A percentile compares a stretch with the other conserved stretches of the same genome.
phyloP scores from a whole-genome alignment of 306 rosid species.

The Lupinus albus region DNA sequence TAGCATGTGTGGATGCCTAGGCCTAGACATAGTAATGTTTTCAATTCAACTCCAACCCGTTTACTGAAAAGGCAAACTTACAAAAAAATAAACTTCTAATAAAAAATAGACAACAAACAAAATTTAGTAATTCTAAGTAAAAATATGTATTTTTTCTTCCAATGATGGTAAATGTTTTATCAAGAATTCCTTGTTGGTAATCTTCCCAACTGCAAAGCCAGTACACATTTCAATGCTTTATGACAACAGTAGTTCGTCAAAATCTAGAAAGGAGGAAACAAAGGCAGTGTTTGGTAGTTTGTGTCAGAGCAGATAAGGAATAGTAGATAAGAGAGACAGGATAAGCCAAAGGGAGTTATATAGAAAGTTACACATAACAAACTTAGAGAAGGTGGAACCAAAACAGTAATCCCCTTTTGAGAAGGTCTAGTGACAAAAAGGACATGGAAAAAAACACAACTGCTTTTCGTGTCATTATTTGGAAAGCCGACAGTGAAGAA shows the following conservation, averaged over 20 bases:
- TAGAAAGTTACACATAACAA: slow-evolving; percentile 10
- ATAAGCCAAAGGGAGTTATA: neutral
- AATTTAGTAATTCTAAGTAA: neutral
- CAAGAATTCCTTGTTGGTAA: neutral
- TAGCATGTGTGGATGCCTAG: slow-evolving; percentile 23
- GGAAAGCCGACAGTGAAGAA: too few relatives aligned
- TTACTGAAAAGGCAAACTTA: slow-evolving; percentile 15
- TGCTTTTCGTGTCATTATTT: slow-evolving; percentile 11
- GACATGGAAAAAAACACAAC: neutral
- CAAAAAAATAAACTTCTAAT: slow-evolving; percentile 1
- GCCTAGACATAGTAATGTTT: neutral
- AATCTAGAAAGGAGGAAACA: slow-evolving; percentile 8
- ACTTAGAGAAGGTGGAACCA: neutral
- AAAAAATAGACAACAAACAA: slow-evolving; percentile 8
- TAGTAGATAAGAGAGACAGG: slow-evolving; percentile 14
- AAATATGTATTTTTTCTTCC: neutral
- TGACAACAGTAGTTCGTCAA: slow-evolving; percentile 22
- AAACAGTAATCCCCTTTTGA: neutral
- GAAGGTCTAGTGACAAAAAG: neutral
- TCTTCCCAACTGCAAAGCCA: slow-evolving; percentile 1
- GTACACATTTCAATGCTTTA: neutral
- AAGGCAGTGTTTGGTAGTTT: slow-evolving; percentile 7
- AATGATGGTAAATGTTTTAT: neutral
- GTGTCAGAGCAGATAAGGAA: slow-evolving; percentile 8
- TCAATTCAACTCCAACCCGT: neutral